Evolutionary conservation across 176 grass and related monocot species (phyloP), one percentile per base, ranked within the genome.

Genomic region (Ananas comosus): DNA sequence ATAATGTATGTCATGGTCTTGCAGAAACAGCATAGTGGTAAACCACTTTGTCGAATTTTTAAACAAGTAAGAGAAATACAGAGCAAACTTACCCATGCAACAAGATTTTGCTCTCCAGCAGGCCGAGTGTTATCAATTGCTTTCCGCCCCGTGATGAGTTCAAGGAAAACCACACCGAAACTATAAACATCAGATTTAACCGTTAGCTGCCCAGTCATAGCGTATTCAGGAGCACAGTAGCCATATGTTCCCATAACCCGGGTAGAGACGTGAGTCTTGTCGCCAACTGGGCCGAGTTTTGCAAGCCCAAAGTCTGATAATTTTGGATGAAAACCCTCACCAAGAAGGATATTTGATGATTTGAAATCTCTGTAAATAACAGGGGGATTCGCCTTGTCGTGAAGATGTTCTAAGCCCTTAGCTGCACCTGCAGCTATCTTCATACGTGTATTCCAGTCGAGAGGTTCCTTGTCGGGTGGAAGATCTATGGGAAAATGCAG

Each of bases 311-410:
- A 97, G 59, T 97, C 94, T 47, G 94, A 97, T 47, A 97, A 72
- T 78, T 97, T 97, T 11, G 94, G 89, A 70, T 83, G 79, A 71
- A 90, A 93, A 54, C 86, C 86, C 72, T 93, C 80, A 74, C 76
- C 80, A 27, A 97, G 86, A 73, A 97, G 94, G 80, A 97, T 93
- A 64, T 97, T 97, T 64, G 94, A 97, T 81, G 94, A 73, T 78
- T 97, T 97, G 74, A 97, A 97, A 82, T 97, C 94, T 48, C 94
- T 88, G 28, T 97, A 97, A 73, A 97, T 97, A 74, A 97, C 94
- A 10, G 89, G 94, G 53, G 89, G 94, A 70, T 75, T 90, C 74
- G 94, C 94, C 77, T 86, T 93, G 71, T 93, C 94, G 68, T 99
- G 94, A 28, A 99, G 82, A 71, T 93, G 90, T 73, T 99, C 94